Evolutionary conservation across 2,329 filamentous ascomycete genomes (phyloP).

Genomic region (Calonectria montana): DNA sequence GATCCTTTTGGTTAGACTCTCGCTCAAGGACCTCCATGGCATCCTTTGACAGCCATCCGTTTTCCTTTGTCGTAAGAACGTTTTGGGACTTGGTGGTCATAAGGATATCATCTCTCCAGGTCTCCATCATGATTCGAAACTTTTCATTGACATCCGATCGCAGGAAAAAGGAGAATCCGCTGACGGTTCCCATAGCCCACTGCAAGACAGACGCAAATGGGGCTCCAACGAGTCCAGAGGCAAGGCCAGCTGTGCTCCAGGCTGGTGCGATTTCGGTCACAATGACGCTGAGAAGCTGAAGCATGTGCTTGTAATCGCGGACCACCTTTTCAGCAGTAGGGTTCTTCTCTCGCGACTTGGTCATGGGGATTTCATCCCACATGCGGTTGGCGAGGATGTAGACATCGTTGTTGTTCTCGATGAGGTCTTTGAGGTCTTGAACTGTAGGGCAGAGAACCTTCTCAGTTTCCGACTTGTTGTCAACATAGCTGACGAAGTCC

Average conservation of each 20-base stretch:
- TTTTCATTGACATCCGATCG: neutral
- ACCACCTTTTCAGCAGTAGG: constrained; percentile 25
- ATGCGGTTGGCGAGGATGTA: constrained; percentile 34
- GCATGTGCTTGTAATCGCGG: constrained; percentile 34
- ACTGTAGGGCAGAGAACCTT: too few relatives aligned
- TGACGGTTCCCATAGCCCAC: constrained; percentile 28
- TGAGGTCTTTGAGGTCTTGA: neutral
- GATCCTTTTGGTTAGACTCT: constrained; percentile 14
- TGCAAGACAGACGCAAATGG: constrained; percentile 19
- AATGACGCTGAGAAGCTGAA: constrained; percentile 32
- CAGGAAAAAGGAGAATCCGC: constrained; percentile 29
- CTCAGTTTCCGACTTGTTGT: too few relatives aligned
- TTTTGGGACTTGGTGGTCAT: neutral
- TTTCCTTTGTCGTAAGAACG: neutral
- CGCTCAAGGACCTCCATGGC: neutral
- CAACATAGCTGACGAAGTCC: too few relatives aligned
- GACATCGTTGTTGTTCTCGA: constrained; percentile 29
- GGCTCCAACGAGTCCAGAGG: constrained; percentile 7
- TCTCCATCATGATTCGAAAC: constrained; percentile 2
- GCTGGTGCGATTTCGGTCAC: constrained; percentile 28
- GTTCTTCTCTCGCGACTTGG: constrained; percentile 28
- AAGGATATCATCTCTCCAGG: constrained; percentile 10
- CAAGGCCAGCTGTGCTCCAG: constrained; percentile 22
- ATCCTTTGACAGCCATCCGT: constrained; percentile 10
- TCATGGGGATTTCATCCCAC: constrained; percentile 32